Conservation (phyloP, 1,284 basidiomycete genomes). For the Cryptococcus deneoformans region DNA sequence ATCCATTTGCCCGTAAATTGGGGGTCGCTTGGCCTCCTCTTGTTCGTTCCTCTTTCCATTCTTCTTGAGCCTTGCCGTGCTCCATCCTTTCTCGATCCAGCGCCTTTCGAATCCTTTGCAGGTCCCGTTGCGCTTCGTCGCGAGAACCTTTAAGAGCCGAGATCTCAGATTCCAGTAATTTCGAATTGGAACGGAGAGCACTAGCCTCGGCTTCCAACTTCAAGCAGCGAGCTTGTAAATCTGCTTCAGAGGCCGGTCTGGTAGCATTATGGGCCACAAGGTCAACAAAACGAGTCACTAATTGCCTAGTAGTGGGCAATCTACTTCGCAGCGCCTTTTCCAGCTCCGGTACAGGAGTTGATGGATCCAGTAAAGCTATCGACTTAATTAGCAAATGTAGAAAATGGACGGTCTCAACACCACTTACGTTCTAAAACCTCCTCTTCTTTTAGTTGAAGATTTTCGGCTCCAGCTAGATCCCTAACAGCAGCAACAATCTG, state of each 20-base stretch:
- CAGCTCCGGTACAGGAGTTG: conserved; percentile 23
- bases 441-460: conserved; percentile 15
- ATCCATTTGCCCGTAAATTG: conserved; percentile 31
- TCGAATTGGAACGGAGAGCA: conserved; percentile 53
- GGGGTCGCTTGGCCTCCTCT: conserved; percentile 18
- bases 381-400: neutral
- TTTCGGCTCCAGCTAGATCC: conserved; percentile 27
- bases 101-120: conserved; percentile 65
- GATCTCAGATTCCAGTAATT: conserved; percentile 59
- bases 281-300: conserved; percentile 31
- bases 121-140: conserved; percentile 58
- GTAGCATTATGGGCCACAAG: conserved; percentile 18
- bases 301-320: conserved; percentile 30
- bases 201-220: conserved; percentile 40
- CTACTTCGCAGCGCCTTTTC: conserved; percentile 31
- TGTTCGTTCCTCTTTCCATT: conserved; percentile 51
- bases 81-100: conserved; percentile 68
- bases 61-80: conserved; percentile 54
- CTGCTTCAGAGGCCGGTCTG: conserved; percentile 20
- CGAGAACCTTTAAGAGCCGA: conserved; percentile 58
- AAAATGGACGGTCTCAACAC: neutral
- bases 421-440: conserved; percentile 30
- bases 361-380: conserved; percentile 29
- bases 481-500: conserved; percentile 39
- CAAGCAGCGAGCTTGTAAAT: conserved; percentile 27